Evolutionary conservation across 345 rosid genomes (phyloP).

Genomic region (Clausena lansium): DNA sequence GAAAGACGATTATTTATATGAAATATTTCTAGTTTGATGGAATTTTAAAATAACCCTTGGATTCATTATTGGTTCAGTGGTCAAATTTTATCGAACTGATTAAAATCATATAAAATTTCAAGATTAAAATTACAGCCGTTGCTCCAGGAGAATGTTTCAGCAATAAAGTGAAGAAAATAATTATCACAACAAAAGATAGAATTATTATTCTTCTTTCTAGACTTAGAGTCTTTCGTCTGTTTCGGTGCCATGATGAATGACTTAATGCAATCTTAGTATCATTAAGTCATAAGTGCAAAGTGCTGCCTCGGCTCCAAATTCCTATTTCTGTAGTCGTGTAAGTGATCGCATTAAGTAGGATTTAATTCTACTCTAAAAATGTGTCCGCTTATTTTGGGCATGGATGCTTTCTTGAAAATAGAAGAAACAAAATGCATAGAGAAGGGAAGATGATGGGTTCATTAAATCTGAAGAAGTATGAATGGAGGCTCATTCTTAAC

Average conservation of each 20-base stretch:
- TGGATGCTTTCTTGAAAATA: background rate
- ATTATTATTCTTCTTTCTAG: background rate
- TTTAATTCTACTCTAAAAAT: background rate
- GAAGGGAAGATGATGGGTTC: background rate
- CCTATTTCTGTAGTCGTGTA: background rate
- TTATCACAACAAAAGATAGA: background rate
- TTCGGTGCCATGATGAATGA: background rate
- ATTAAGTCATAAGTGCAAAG: background rate
- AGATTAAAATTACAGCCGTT: background rate
- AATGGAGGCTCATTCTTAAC: background rate
- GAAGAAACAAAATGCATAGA: background rate
- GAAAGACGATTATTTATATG: background rate
- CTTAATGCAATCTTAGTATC: background rate
- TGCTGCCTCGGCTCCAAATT: background rate
- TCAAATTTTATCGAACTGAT: background rate
- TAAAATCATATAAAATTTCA: background rate
- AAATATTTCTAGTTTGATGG: background rate
- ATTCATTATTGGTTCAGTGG: background rate
- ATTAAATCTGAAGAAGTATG: background rate
- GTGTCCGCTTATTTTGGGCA: background rate
- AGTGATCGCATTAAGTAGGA: background rate
- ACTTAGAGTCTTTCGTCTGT: background rate
- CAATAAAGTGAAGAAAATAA: background rate
- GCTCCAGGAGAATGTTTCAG: background rate
- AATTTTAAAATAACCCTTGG: background rate